A percentile compares a stretch with the other conserved stretches of the same genome.
These are phyloP conservation scores for Adansonia madagascariensis DNA, from an alignment of 441 rosid species.

Conservation along the genomic window DNA sequence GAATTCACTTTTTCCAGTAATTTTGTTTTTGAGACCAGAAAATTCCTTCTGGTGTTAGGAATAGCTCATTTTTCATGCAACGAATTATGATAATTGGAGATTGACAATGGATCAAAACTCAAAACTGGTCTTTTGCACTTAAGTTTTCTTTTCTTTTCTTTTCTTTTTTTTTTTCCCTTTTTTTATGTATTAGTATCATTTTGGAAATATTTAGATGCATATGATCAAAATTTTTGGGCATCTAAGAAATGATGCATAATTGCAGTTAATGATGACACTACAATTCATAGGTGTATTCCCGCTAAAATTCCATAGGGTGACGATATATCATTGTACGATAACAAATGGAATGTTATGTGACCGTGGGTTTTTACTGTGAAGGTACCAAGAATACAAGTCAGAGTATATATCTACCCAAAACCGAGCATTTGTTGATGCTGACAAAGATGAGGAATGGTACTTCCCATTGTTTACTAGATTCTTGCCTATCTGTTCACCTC, in stretches of 20 bases:
- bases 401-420: no score
- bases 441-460: no score
- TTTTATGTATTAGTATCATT: background rate
- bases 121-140: constrained; percentile 12
- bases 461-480: constrained; percentile 20
- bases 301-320: background rate
- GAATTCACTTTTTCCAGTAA: background rate
- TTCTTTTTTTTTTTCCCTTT: background rate
- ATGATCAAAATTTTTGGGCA: background rate
- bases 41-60: background rate
- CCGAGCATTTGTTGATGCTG: no score
- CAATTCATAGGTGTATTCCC: background rate
- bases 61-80: background rate
- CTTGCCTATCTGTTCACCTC: constrained; percentile 22
- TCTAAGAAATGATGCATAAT: constrained; percentile 6
- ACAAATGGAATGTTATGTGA: no score
- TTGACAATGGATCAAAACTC: background rate
- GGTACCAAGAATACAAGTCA: no score
- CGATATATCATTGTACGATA: background rate
- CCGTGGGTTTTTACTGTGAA: no score
- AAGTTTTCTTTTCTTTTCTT: background rate
- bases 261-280: background rate
- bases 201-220: background rate
- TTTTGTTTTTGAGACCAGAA: background rate
- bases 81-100: background rate